These are phyloP conservation scores for Zanthoxylum bungeanum DNA, from an alignment of 345 rosid species.

Conservation along the genomic window DNA sequence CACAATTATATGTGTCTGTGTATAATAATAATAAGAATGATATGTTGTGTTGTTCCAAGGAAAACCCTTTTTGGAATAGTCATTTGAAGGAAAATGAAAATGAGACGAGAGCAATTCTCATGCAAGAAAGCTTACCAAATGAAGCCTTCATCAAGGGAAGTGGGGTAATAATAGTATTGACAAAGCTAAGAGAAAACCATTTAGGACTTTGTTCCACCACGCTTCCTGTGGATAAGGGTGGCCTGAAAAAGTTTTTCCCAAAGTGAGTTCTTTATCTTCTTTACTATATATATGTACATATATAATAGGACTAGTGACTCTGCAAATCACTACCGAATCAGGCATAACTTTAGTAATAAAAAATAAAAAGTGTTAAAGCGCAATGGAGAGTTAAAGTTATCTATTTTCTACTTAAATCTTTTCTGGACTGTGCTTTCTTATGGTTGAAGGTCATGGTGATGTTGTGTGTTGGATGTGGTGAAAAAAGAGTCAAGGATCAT, in stretches of 20 bases:
- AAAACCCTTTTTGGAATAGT: constrained; percentile 44
- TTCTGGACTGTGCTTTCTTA: too few relatives aligned
- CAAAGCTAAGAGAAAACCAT: constrained; percentile 52
- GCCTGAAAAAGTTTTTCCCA: constrained; percentile 64
- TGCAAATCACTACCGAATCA: too few relatives aligned
- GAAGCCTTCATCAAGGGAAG: constrained; percentile 29
- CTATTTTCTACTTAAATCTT: too few relatives aligned
- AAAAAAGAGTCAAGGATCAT: too few relatives aligned
- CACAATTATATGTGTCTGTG: constrained; percentile 19
- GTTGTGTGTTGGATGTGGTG: too few relatives aligned
- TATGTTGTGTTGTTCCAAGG: constrained; percentile 21
- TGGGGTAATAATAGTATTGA: constrained; percentile 18
- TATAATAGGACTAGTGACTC: too few relatives aligned
- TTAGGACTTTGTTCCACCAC: constrained; percentile 50
- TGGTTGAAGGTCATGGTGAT: too few relatives aligned
- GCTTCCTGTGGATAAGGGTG: constrained; percentile 70
- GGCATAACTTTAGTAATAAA: too few relatives aligned
- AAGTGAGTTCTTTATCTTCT: too few relatives aligned
- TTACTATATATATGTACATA: too few relatives aligned
- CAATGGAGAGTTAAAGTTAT: too few relatives aligned
- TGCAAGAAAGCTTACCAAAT: constrained; percentile 38
- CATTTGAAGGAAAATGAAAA: constrained; percentile 33
- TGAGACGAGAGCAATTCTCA: constrained; percentile 47
- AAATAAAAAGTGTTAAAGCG: too few relatives aligned
- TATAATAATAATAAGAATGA: constrained; percentile 2